Percentiles rank a stretch among this genome's conserved stretches.
These are phyloP conservation scores for Casuarina equisetifolia DNA, from an alignment of 306 rosid species.

Conservation along the genomic window DNA sequence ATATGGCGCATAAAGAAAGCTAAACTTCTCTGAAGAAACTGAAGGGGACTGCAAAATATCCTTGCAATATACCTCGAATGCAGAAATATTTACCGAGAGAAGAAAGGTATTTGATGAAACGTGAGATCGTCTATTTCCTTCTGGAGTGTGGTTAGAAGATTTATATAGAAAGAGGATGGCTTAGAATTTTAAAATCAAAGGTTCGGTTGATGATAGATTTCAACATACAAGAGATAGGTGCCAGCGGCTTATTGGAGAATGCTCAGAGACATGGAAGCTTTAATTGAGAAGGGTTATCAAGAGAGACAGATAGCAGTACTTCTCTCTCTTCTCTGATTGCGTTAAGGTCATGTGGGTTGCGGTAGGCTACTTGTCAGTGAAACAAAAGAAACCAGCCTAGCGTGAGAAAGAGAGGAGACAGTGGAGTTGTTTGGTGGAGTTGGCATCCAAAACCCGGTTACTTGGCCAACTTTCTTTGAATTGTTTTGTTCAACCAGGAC, in stretches of 20 bases:
- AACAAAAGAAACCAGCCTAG: constrained; percentile 28
- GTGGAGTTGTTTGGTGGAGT: constrained; percentile 38
- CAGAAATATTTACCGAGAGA: constrained; percentile 9
- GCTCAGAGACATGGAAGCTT: constrained; percentile 1
- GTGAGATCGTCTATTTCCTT: background rate
- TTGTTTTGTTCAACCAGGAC: background rate
- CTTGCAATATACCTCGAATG: background rate
- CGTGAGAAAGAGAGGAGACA: background rate
- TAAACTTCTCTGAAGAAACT: background rate
- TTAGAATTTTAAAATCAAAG: background rate
- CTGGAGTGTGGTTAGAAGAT: constrained; percentile 8
- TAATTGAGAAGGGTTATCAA: background rate
- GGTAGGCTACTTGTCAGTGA: constrained; percentile 33
- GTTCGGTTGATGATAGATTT: constrained; percentile 16
- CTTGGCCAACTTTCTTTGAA: constrained; percentile 27
- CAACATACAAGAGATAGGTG: constrained; percentile 24
- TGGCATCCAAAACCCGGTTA: constrained; percentile 28
- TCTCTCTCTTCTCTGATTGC: background rate
- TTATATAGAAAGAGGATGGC: constrained; percentile 38
- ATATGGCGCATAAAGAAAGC: background rate
- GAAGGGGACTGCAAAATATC: background rate
- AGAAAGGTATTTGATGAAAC: background rate
- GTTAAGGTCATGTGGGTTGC: constrained; percentile 10
- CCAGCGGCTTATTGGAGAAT: constrained; percentile 1
- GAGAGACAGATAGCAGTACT: background rate